These are phyloP conservation scores for Coniochaeta pulveracea DNA, from an alignment of 2,329 filamentous ascomycete genomes.

Conservation along the genomic window DNA sequence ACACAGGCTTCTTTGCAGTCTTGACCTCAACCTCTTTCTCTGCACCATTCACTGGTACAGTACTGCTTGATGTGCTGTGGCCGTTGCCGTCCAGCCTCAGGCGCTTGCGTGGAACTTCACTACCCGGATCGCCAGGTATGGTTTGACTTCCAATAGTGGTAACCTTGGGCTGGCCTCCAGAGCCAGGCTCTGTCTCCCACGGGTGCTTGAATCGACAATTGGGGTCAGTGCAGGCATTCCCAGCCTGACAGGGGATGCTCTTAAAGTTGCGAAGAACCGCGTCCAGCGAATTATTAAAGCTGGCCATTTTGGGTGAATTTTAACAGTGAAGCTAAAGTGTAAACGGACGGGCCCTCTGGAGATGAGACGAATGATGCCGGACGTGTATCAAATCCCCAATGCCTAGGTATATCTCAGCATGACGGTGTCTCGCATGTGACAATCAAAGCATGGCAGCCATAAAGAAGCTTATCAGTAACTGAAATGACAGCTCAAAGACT, in stretches of 20 bases:
- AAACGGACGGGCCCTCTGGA: no score
- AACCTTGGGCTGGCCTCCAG: not conserved
- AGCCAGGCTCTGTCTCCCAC: constrained; percentile 10
- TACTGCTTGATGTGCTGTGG: not conserved
- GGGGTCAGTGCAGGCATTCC: constrained; percentile 11
- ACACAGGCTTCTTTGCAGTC: constrained; percentile 11
- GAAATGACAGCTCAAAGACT: no score
- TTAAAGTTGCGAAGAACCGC: constrained; percentile 16
- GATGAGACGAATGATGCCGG: no score
- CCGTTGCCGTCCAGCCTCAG: not conserved
- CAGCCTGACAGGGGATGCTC: constrained; percentile 15
- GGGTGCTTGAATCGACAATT: constrained; percentile 13
- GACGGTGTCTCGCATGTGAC: no score
- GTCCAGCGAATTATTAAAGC: constrained; percentile 14
- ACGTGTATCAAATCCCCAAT: no score
- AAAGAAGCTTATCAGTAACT: no score
- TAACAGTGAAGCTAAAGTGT: no score
- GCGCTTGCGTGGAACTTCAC: not conserved
- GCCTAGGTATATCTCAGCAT: no score
- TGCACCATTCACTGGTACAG: no score
- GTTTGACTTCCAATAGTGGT: not conserved
- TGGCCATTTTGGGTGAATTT: no score
- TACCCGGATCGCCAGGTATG: not conserved
- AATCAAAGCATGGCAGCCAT: no score
- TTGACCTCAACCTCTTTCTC: not conserved